Percentiles rank a stretch among this genome's conserved stretches.
These are phyloP conservation scores for Aspergillus intermedius DNA, from an alignment of 2,329 filamentous ascomycete species.

Conservation along the genomic window DNA sequence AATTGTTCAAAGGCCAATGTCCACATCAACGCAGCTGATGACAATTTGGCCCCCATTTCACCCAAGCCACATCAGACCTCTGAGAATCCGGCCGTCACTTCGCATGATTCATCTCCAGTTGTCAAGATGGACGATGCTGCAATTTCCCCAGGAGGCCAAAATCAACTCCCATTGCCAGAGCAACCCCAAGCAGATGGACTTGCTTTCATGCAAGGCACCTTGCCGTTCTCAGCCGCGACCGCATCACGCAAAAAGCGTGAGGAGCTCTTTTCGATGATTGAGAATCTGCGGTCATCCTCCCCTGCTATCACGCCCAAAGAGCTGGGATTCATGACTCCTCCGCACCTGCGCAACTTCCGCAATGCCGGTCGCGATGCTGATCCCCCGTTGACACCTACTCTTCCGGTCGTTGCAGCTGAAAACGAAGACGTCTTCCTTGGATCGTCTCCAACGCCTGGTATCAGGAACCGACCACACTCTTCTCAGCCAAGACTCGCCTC, in stretches of 20 bases:
- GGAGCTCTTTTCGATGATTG: conserved; percentile 60
- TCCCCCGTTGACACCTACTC: conserved; percentile 37
- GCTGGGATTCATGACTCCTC: conserved; percentile 23
- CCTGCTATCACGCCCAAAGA: conserved; percentile 21
- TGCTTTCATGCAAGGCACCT: conserved; percentile 59
- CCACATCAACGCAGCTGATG: background rate
- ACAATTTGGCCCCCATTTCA: conserved; percentile 3
- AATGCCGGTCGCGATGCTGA: conserved; percentile 18
- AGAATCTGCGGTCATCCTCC: conserved; percentile 54
- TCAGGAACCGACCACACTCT: conserved; percentile 25
- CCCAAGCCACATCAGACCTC: conserved; percentile 11
- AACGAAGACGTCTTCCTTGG: conserved; percentile 43
- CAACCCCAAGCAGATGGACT: conserved; percentile 56
- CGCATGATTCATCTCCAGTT: conserved; percentile 24
- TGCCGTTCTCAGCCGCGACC: conserved; percentile 37
- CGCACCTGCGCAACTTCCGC: conserved; percentile 21
- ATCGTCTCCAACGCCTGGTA: conserved; percentile 48
- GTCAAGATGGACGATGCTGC: conserved; percentile 10
- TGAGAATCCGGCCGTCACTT: conserved; percentile 5
- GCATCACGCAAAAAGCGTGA: conserved; percentile 66
- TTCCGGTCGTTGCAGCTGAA: conserved; percentile 28
- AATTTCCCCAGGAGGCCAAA: conserved; percentile 12
- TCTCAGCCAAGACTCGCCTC: conserved; percentile 16
- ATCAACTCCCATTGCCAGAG: conserved; percentile 11
- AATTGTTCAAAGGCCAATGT: background rate